A percentile compares a stretch with the other conserved stretches of the same genome.
These are phyloP conservation scores for Mollisia scopiformis DNA, from an alignment of 2,329 filamentous ascomycete genomes.

Conservation along the genomic window DNA sequence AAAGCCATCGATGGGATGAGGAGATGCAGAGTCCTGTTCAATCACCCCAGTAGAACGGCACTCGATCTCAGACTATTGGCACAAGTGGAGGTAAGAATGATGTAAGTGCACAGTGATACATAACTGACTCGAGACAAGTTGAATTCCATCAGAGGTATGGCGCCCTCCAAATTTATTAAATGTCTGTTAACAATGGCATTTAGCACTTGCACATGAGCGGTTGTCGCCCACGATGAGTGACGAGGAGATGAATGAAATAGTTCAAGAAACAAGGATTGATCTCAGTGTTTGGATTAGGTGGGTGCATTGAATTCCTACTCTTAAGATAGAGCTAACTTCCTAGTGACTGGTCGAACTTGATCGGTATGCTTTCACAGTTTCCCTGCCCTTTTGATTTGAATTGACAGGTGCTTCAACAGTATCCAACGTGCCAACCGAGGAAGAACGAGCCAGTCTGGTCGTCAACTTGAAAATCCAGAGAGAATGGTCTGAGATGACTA, in stretches of 20 bases:
- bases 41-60: slow-evolving; percentile 11
- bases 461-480: slow-evolving; percentile 54
- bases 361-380: slow-evolving; percentile 34
- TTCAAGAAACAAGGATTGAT: slow-evolving; percentile 50
- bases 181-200: slow-evolving; percentile 32
- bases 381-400: background rate
- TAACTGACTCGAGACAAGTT: slow-evolving; percentile 6
- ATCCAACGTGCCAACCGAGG: slow-evolving; percentile 12
- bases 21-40: slow-evolving; percentile 21
- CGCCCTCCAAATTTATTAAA: no score
- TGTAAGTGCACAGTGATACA: background rate
- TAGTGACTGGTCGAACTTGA: slow-evolving; percentile 41
- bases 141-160: slow-evolving; percentile 28
- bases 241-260: slow-evolving; percentile 42
- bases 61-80: slow-evolving; percentile 25
- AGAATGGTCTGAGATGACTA: slow-evolving; percentile 55
- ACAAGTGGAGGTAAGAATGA: slow-evolving; percentile 27
- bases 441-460: slow-evolving; percentile 42
- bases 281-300: slow-evolving; percentile 52
- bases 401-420: background rate
- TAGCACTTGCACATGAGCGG: slow-evolving; percentile 42
- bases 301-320: slow-evolving; percentile 4
- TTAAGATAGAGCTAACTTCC: background rate
- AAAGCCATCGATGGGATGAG: slow-evolving; percentile 20
- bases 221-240: slow-evolving; percentile 39